A percentile compares a stretch with the other conserved stretches of the same genome.
phyloP scores from a whole-genome alignment of 495 filamentous ascomycete genomes.

The Cercophora sp. region DNA sequence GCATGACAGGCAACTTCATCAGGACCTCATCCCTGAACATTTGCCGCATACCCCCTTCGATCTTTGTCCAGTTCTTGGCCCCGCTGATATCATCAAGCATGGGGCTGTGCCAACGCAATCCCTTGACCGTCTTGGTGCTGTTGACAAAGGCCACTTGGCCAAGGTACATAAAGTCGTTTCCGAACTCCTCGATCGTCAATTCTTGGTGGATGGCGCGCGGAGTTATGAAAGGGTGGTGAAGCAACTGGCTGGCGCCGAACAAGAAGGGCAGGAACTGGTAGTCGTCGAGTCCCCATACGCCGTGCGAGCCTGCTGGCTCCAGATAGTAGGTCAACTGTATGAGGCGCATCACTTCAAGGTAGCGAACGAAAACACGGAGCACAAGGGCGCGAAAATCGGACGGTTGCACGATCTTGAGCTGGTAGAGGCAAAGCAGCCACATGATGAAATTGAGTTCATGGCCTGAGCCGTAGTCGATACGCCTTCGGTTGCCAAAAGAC shows the following conservation, averaged over 20 bases:
- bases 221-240: constrained; percentile 81
- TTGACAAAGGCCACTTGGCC: constrained; percentile 92
- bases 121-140: constrained; percentile 92
- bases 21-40: constrained; percentile 96
- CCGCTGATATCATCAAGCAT: constrained; percentile 97
- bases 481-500: constrained; percentile 75
- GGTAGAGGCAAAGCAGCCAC: constrained; percentile 87
- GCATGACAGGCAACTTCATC: constrained; percentile 93
- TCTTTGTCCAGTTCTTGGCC: constrained; percentile 87
- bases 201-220: constrained; percentile 83
- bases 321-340: constrained; percentile 90
- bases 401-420: constrained; percentile 60
- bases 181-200: constrained; percentile 80
- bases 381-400: constrained; percentile 68
- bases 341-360: constrained; percentile 73
- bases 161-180: constrained; percentile 78
- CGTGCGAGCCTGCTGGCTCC: constrained; percentile 90
- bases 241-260: constrained; percentile 85
- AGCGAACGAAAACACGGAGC: constrained; percentile 73
- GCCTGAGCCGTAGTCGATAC: constrained; percentile 96
- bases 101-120: constrained; percentile 92
- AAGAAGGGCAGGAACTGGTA: constrained; percentile 97
- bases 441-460: constrained; percentile 96
- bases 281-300: constrained; percentile 97
- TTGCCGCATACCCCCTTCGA: constrained; percentile 88